Evolutionary conservation across 495 filamentous ascomycete species (phyloP).

Genomic region (Neurospora africana): DNA sequence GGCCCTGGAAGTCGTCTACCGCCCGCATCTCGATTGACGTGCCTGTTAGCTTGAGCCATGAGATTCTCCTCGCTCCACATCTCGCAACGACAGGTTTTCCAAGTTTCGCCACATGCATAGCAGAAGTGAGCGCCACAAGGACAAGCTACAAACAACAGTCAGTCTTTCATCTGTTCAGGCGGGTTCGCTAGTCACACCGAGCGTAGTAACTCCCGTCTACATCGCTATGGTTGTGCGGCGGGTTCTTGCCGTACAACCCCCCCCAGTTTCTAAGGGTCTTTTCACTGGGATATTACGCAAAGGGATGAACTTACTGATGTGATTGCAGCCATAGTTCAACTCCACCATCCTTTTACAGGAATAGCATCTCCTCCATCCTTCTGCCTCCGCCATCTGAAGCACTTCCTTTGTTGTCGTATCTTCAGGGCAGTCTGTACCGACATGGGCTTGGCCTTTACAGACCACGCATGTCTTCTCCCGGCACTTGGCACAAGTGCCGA

Average conservation of each 20-base stretch:
- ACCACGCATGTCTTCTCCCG: slow-evolving; percentile 28
- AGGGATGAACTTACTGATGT: slow-evolving; percentile 24
- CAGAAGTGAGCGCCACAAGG: slow-evolving; percentile 46
- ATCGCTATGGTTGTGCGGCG: too few relatives aligned
- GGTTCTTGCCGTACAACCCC: too few relatives aligned
- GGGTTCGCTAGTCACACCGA: too few relatives aligned
- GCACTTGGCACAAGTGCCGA: slow-evolving; percentile 35
- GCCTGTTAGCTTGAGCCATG: slow-evolving; percentile 18
- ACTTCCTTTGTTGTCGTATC: slow-evolving; percentile 27
- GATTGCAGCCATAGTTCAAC: slow-evolving; percentile 36
- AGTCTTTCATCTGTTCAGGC: not conserved
- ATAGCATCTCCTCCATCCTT: slow-evolving; percentile 36
- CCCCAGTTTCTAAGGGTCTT: too few relatives aligned
- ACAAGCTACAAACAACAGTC: slow-evolving; percentile 22
- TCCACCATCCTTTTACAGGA: slow-evolving; percentile 30
- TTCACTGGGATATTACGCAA: not conserved
- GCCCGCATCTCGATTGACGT: slow-evolving; percentile 20
- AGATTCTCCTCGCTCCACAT: slow-evolving; percentile 31
- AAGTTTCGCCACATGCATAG: slow-evolving; percentile 42
- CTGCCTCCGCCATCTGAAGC: slow-evolving; percentile 18
- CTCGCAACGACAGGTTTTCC: slow-evolving; percentile 40
- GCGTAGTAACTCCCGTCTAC: too few relatives aligned
- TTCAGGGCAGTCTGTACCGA: slow-evolving; percentile 27
- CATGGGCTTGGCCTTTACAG: slow-evolving; percentile 37
- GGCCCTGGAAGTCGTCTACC: not conserved